Base-by-base conservation (phyloP, 129 eudicot genomes). In the Lonicera japonica region DNA sequence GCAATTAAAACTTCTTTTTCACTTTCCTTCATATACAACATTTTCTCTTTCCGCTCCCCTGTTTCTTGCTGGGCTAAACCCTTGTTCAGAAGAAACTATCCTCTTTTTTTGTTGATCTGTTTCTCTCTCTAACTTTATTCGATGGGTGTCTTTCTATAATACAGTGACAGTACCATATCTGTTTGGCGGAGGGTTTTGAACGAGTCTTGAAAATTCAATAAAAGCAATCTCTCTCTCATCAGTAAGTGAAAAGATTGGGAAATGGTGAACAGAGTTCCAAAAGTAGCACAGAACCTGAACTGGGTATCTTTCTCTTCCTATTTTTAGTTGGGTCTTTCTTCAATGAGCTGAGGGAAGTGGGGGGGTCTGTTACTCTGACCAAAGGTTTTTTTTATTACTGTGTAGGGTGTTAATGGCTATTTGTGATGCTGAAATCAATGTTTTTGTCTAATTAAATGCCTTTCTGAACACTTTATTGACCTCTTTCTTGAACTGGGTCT, bases 201-300 rank as follows among this genome's bases (percentile, higher is more conserved):
- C n/a, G 36, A 56, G 55, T 39, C n/a, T 41, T 46, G 61, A 51
- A 56, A 19, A 72, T 72, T 72, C 56, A 72, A 58, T 52, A 57
- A 65, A 25, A 59, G 34, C 47, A 1, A 20, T 15, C 36, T 29
- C 36, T 29, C 36, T 29, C 36, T 57, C 7, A 24, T 50, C 41
- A 53, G 65, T n/a, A n/a, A n/a, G n/a, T 21, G 17, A 64, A 66
- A 65, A 45, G 56, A 10, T 54, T 58, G 50, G 11, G 45, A 64
- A 80, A 56, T 67, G 66, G 83, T 65, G 71, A 51, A 58, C 78
- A 70, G 80, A 66, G 68, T 56, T 58, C 80, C 61, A 79, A 80
- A 86, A 75, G 86, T 67, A 54, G 88, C 68, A 66, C 79, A 79
- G 74, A 83, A 81, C 83, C 95, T 90, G 76, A 74, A 85, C 65